A percentile compares a stretch with the other conserved stretches of the same genome.
phyloP scores from a whole-genome alignment of 257 asterid genomes.

The Paulownia fortunei region DNA sequence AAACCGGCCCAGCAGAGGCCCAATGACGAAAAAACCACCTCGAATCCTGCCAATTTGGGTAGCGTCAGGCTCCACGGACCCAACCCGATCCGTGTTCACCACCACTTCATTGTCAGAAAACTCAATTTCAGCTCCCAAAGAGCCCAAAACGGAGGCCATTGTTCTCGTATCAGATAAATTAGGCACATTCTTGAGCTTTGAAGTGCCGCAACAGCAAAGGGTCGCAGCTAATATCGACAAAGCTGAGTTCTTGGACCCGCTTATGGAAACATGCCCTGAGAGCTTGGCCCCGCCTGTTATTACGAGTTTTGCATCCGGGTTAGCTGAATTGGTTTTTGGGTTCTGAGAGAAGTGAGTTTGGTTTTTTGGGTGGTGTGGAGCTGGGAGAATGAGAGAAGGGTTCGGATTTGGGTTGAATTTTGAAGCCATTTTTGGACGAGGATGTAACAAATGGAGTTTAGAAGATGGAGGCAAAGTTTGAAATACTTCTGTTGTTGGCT shows the following conservation, averaged over 20 bases:
- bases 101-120: slow-evolving; percentile 20
- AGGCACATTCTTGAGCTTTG: slow-evolving; percentile 42
- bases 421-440: background rate
- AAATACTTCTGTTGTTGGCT: background rate
- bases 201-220: slow-evolving; percentile 43
- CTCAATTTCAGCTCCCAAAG: slow-evolving; percentile 45
- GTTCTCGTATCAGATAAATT: slow-evolving; percentile 37
- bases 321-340: background rate
- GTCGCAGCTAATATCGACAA: slow-evolving; percentile 50
- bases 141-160: slow-evolving; percentile 44
- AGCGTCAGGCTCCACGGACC: slow-evolving; percentile 44
- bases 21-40: slow-evolving; percentile 51
- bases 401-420: background rate
- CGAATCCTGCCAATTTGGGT: slow-evolving; percentile 27
- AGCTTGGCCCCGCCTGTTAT: slow-evolving; percentile 41
- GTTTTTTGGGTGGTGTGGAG: background rate
- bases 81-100: slow-evolving; percentile 27
- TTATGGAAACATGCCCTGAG: slow-evolving; percentile 47
- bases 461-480: background rate
- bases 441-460: background rate
- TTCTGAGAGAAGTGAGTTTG: background rate
- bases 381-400: background rate
- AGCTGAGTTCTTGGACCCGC: slow-evolving; percentile 55
- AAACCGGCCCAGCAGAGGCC: slow-evolving; percentile 48
- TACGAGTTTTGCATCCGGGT: slow-evolving; percentile 34